Evolutionary conservation across 1,139 yeast species (phyloP).

Genomic region (Debaryomyces coudertii): DNA sequence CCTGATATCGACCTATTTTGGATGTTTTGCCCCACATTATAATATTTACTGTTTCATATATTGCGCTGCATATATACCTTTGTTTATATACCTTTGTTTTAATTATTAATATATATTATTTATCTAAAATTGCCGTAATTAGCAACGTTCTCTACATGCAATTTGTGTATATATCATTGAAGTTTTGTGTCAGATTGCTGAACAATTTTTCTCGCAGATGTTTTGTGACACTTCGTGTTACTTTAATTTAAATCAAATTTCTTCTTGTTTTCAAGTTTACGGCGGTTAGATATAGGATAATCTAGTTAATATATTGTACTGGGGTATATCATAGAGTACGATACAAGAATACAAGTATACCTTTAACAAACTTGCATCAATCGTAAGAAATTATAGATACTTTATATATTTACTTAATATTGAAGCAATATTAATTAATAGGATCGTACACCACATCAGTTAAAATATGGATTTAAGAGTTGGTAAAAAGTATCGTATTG

Average conservation of each 20-base stretch:
- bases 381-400: not conserved
- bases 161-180: not conserved
- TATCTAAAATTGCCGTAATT: not conserved
- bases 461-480: constrained; percentile 73
- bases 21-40: not conserved
- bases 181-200: constrained; percentile 6
- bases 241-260: constrained; percentile 5
- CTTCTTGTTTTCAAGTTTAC: constrained; percentile 2
- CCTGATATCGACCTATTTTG: not conserved
- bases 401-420: not conserved
- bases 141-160: not conserved
- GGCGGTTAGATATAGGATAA: constrained; percentile 4
- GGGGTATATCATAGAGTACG: not conserved
- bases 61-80: not conserved
- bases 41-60: not conserved
- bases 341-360: not conserved
- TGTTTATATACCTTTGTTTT: too few species aligned
- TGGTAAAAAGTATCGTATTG: constrained; percentile 92
- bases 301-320: constrained; percentile 5
- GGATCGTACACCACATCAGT: constrained; percentile 4
- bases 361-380: not conserved
- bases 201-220: not conserved
- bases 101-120: constrained; percentile 1
- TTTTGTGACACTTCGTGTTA: constrained; percentile 8
- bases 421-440: not conserved